Percentiles rank a stretch among this genome's conserved stretches.
Evolutionary conservation across 2,329 filamentous ascomycete species (phyloP).

Genomic region (Alternaria sp.): DNA sequence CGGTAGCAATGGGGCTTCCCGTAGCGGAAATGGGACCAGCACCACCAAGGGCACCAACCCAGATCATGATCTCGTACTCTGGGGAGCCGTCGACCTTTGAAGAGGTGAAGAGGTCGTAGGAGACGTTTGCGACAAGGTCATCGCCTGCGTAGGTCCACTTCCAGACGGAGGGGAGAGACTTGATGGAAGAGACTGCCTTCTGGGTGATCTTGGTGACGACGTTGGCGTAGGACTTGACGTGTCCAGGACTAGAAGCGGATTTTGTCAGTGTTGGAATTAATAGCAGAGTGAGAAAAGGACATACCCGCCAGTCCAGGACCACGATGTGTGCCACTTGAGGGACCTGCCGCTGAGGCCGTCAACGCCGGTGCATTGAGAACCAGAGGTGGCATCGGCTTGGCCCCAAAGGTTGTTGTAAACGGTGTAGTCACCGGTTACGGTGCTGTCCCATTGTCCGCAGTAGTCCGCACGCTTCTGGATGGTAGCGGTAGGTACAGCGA

Average conservation of each 20-base stretch:
- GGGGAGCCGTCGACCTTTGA: slow-evolving; percentile 56
- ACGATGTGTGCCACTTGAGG: slow-evolving; percentile 57
- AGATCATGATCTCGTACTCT: slow-evolving; percentile 74
- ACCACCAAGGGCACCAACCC: slow-evolving; percentile 66
- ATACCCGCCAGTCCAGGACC: slow-evolving; percentile 56
- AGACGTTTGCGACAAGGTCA: slow-evolving; percentile 64
- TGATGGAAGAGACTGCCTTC: slow-evolving; percentile 49
- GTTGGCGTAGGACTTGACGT: slow-evolving; percentile 58
- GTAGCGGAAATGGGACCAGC: slow-evolving; percentile 68
- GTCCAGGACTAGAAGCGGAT: slow-evolving; percentile 25
- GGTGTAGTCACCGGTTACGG: slow-evolving; percentile 42
- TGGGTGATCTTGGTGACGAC: slow-evolving; percentile 49
- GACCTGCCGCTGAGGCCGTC: slow-evolving; percentile 49
- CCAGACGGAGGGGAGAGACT: slow-evolving; percentile 57
- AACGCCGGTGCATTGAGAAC: slow-evolving; percentile 58
- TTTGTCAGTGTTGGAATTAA: slow-evolving; percentile 8
- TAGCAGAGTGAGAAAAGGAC: slow-evolving; percentile 1
- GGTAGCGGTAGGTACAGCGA: slow-evolving; percentile 40
- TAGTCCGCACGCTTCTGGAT: slow-evolving; percentile 45
- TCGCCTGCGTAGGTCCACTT: slow-evolving; percentile 61
- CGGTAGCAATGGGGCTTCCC: slow-evolving; percentile 63
- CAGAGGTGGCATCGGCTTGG: slow-evolving; percentile 50
- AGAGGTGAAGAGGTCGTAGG: slow-evolving; percentile 69
- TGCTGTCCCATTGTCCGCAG: slow-evolving; percentile 45
- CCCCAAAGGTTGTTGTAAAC: slow-evolving; percentile 58